Evolutionary conservation across 768 basidiomycete genomes (phyloP), one percentile per base, ranked within the genome.

Genomic region (Pisolithus albus): DNA sequence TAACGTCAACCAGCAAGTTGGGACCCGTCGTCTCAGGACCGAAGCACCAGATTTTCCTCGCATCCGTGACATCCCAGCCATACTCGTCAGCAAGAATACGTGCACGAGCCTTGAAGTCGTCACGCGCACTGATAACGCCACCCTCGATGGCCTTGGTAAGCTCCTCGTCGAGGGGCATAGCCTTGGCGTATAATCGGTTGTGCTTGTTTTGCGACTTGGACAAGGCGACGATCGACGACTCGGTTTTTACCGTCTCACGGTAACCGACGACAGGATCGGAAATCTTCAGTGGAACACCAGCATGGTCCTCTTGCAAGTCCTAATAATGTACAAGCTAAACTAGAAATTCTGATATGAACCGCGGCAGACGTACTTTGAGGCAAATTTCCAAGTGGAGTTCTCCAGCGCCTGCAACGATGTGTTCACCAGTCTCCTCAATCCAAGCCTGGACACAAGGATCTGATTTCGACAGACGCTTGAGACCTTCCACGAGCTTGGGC

Each of bases 191-290:
- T 52, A 99, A 79, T 75, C 96, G 90, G 71, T 99, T 99, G 84
- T 99, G 96, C 81, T 98, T 99, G 82, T 99, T 98, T 75, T 97
- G 96, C 19, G 96, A 98, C 73, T 99, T 99, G 53, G 96, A 98
- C 37, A 99, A 79, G 26, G 96, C 96, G 60, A 91, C 86, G 61
- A 98, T 98, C 47, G 84, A 83, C 6, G 96, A 98, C 73, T 98
- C 93, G 48, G 92, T 73, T 74, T 86, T 92, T 70, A 99, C 94
- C 13, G 96, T 97, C 80, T 98, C 96, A 70, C 92, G 81, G 76
- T 97, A 98, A 47, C 87, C 88, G 61, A 99, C 95, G 68, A 99
- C 95, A 60, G 91, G 92, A 72, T 95, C 91, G 32, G 96, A 98
- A 61, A 92, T 88, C 78, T 95, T 96, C 70, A 99, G 87, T 52